Percentiles rank a stretch among this genome's conserved stretches.
phyloP scores from a whole-genome alignment of 306 rosid genomes.

The Cucurbita moschata region DNA sequence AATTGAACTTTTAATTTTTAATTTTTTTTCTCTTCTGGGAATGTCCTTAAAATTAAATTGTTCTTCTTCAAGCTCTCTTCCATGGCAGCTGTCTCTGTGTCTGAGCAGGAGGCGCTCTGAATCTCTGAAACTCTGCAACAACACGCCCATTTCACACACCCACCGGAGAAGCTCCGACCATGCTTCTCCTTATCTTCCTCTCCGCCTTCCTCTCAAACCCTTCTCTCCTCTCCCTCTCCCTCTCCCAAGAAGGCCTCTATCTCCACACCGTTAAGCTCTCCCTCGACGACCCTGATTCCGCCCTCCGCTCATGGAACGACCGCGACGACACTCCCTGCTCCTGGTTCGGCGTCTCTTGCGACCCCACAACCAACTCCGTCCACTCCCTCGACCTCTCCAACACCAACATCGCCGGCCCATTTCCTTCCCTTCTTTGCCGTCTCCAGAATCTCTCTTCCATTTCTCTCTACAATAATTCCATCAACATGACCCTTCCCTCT shows the following conservation, averaged over 20 bases:
- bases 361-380: constrained; percentile 35
- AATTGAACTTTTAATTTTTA: background rate
- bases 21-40: background rate
- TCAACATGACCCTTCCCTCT: constrained; percentile 43
- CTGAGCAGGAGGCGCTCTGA: background rate
- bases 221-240: background rate
- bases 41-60: background rate
- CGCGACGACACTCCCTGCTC: constrained; percentile 6
- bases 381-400: constrained; percentile 62
- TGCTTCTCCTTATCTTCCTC: background rate
- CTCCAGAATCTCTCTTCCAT: constrained; percentile 36
- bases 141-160: background rate
- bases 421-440: constrained; percentile 30
- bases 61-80: background rate
- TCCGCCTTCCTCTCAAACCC: background rate
- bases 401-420: constrained; percentile 60
- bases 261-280: constrained; percentile 2
- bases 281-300: constrained; percentile 8
- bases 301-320: constrained; percentile 4
- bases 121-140: too few relatives aligned
- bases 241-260: constrained; percentile 4
- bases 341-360: constrained; percentile 55
- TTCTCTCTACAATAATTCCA: constrained; percentile 38
- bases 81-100: background rate
- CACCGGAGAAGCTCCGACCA: background rate